These are phyloP conservation scores for Ramularia endophylla DNA, from an alignment of 2,329 filamentous ascomycete species.

Conservation along the genomic window DNA sequence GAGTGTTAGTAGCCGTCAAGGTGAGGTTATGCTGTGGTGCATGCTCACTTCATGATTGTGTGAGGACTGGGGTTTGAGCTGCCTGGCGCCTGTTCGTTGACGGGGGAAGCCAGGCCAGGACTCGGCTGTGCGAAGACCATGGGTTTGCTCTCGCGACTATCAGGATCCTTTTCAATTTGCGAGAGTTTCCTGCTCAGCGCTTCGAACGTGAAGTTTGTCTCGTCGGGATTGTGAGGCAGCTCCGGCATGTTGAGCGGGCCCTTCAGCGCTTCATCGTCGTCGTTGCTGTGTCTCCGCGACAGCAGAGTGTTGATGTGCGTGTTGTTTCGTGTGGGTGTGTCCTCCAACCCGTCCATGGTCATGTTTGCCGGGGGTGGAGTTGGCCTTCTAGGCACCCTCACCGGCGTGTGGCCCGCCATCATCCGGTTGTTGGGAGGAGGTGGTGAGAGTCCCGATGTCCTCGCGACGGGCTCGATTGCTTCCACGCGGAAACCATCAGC, in stretches of 20 bases:
- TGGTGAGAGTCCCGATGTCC: slow-evolving; percentile 23
- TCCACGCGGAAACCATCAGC: slow-evolving; percentile 24
- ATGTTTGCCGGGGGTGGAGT: slow-evolving; percentile 25
- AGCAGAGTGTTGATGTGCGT: slow-evolving; percentile 30
- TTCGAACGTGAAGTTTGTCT: slow-evolving; percentile 32
- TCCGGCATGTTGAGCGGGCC: slow-evolving; percentile 33
- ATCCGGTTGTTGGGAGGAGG: slow-evolving; percentile 26
- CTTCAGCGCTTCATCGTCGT: slow-evolving; percentile 28
- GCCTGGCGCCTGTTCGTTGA: slow-evolving; percentile 5
- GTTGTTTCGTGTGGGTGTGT: slow-evolving; percentile 33
- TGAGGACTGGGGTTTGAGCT: slow-evolving; percentile 8
- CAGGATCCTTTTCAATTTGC: slow-evolving; percentile 29
- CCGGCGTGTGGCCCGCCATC: slow-evolving; percentile 31
- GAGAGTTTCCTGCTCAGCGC: slow-evolving; percentile 27
- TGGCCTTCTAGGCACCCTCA: slow-evolving; percentile 23
- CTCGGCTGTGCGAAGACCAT: slow-evolving; percentile 25
- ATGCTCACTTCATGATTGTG: slow-evolving; percentile 3
- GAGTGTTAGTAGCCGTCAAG: not conserved
- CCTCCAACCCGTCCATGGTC: slow-evolving; percentile 26
- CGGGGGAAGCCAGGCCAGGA: slow-evolving; percentile 26
- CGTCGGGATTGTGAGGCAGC: slow-evolving; percentile 28
- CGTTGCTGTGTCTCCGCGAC: slow-evolving; percentile 22
- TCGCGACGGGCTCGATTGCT: slow-evolving; percentile 27
- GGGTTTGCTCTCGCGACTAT: slow-evolving; percentile 25
- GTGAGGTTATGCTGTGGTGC: not conserved